phyloP scores from a whole-genome alignment of 495 filamentous ascomycete species.

The Aspergillus biplanus region DNA sequence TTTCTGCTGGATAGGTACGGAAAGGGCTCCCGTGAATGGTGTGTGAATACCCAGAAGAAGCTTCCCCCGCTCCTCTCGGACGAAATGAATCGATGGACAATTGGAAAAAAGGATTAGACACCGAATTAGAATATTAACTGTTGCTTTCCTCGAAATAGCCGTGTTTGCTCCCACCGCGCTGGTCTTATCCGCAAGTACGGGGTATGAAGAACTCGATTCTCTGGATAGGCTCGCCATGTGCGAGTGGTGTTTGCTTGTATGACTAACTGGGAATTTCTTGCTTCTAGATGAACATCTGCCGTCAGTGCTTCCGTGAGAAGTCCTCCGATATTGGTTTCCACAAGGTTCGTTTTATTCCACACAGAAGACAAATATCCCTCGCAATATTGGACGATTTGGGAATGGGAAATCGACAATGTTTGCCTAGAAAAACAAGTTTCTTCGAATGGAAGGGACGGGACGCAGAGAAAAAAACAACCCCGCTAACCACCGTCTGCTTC shows the following conservation, averaged over 20 bases:
- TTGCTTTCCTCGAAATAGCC: slow-evolving; percentile 58
- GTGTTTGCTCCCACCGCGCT: slow-evolving; percentile 92
- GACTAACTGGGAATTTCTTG: slow-evolving; percentile 21
- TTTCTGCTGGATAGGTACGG: slow-evolving; percentile 54
- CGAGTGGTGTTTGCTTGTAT: slow-evolving; percentile 9
- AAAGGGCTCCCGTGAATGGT: slow-evolving; percentile 93
- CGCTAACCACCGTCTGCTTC: slow-evolving; percentile 25
- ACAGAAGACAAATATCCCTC: background rate
- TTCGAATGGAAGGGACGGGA: background rate
- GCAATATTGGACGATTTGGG: background rate
- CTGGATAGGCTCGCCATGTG: background rate
- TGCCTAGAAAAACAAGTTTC: background rate
- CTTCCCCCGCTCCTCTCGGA: slow-evolving; percentile 19
- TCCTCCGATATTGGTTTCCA: slow-evolving; percentile 91
- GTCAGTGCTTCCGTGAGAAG: slow-evolving; percentile 99
- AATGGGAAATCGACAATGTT: slow-evolving; percentile 1
- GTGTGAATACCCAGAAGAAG: slow-evolving; percentile 35
- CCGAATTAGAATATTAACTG: slow-evolving; percentile 25
- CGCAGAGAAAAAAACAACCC: slow-evolving; percentile 8
- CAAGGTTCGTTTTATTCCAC: slow-evolving; percentile 64
- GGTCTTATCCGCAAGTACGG: slow-evolving; percentile 99
- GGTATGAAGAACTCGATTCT: slow-evolving; percentile 58
- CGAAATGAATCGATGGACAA: slow-evolving; percentile 20
- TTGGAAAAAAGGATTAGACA: slow-evolving; percentile 10
- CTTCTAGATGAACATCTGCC: slow-evolving; percentile 87